Evolutionary conservation across 306 rosid species (phyloP).

Genomic region (Cicer chorassanicum): DNA sequence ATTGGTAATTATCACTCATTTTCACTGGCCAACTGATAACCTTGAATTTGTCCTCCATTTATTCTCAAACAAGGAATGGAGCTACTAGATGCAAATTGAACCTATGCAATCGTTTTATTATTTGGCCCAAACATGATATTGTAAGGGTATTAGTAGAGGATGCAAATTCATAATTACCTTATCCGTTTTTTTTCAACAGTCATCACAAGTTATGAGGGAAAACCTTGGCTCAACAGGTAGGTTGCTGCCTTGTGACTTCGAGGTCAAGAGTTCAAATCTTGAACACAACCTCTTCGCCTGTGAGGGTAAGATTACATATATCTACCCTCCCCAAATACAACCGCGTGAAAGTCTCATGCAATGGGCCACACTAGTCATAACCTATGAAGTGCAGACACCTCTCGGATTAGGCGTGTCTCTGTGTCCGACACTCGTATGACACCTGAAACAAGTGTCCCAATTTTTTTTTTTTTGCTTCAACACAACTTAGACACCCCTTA

Average conservation of each 20-base stretch:
- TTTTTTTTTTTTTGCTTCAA: too few species aligned
- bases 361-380: not conserved
- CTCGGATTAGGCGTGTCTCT: too few species aligned
- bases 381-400: too few species aligned
- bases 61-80: constrained; percentile 21
- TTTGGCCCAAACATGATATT: constrained; percentile 33
- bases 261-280: not conserved
- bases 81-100: constrained; percentile 5
- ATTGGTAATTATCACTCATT: constrained; percentile 32
- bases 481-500: too few species aligned
- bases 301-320: not conserved
- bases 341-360: not conserved
- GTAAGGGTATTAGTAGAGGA: constrained; percentile 27
- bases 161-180: constrained; percentile 14
- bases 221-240: not conserved
- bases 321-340: not conserved
- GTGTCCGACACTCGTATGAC: too few species aligned
- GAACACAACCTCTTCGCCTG: not conserved
- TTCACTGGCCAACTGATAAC: constrained; percentile 26
- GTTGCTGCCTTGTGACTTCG: not conserved
- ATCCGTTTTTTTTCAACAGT: constrained; percentile 7
- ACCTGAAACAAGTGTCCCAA: too few species aligned
- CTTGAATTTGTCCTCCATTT: constrained; percentile 29
- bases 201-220: constrained; percentile 7
- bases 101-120: constrained; percentile 23